phyloP scores from a whole-genome alignment of 805 yeast genomes.

The Ascoidea rubescens region DNA sequence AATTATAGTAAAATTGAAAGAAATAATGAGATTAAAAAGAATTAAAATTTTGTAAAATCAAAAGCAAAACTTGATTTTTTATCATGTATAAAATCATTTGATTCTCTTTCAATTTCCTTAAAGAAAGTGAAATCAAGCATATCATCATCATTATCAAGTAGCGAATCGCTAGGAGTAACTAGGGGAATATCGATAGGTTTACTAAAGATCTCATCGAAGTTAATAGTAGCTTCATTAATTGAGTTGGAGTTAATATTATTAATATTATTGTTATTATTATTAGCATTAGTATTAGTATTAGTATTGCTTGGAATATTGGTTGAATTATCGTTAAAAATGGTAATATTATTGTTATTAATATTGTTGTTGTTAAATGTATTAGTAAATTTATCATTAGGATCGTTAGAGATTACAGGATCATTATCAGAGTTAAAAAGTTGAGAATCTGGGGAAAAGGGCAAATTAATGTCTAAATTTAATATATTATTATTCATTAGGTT shows the following conservation, averaged over 20 bases:
- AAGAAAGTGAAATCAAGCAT: constrained; percentile 6
- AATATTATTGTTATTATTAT: neutral
- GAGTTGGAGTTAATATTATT: neutral
- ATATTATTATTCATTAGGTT: neutral
- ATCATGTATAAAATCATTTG: neutral
- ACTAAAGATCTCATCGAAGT: neutral
- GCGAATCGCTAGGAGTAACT: neutral
- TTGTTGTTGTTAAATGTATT: neutral
- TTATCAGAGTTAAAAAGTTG: neutral
- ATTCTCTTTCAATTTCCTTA: constrained; percentile 2
- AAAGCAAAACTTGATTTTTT: neutral
- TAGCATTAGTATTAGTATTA: neutral
- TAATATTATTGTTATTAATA: constrained; percentile 1
- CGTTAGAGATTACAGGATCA: neutral
- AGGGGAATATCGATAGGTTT: neutral
- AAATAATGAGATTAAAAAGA: too few species aligned
- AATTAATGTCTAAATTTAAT: too few species aligned
- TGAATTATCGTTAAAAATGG: neutral
- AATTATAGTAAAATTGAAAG: too few species aligned
- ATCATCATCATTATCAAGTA: constrained; percentile 1
- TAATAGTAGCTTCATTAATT: neutral
- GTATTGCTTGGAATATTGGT: neutral
- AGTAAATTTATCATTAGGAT: neutral
- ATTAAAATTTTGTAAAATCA: neutral
- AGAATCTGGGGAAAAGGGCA: neutral